Conservation (phyloP, 371 early-diverging fungal genomes). For the Haplosporangium sp. region DNA sequence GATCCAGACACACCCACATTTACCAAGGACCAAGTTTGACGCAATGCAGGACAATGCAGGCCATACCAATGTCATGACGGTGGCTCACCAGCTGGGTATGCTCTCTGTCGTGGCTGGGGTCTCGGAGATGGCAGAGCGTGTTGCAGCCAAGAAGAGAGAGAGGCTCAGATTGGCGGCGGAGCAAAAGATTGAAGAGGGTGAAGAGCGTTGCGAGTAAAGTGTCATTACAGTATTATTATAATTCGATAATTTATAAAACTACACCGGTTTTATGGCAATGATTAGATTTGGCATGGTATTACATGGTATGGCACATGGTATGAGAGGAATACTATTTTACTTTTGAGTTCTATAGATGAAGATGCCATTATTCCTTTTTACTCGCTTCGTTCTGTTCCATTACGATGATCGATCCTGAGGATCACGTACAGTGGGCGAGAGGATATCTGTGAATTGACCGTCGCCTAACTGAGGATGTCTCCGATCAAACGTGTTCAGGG, state of each 20-base stretch:
- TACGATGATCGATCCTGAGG: slow-evolving; percentile 10
- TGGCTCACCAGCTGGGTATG: slow-evolving; percentile 53
- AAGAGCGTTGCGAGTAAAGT: neutral
- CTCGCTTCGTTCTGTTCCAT: neutral
- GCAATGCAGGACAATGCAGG: slow-evolving; percentile 18
- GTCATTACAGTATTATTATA: neutral
- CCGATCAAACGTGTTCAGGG: slow-evolving; percentile 30
- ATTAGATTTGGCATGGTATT: too few species aligned
- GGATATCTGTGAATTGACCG: slow-evolving; percentile 6
- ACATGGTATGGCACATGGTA: too few species aligned
- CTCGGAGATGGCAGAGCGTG: slow-evolving; percentile 56
- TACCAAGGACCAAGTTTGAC: slow-evolving; percentile 32
- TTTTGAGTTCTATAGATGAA: neutral
- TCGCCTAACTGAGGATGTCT: slow-evolving; percentile 23
- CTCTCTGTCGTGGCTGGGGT: slow-evolving; percentile 50
- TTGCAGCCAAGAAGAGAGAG: slow-evolving; percentile 52
- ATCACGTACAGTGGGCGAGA: neutral
- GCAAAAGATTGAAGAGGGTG: slow-evolving; percentile 25
- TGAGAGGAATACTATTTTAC: too few species aligned
- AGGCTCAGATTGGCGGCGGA: slow-evolving; percentile 35
- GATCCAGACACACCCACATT: slow-evolving; percentile 42
- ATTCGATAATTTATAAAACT: slow-evolving; percentile 1
- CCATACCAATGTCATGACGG: slow-evolving; percentile 52
- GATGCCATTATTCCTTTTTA: neutral
- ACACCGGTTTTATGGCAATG: neutral